Evolutionary conservation across 805 yeast genomes (phyloP).

Genomic region (Teunomyces gatunensis): DNA sequence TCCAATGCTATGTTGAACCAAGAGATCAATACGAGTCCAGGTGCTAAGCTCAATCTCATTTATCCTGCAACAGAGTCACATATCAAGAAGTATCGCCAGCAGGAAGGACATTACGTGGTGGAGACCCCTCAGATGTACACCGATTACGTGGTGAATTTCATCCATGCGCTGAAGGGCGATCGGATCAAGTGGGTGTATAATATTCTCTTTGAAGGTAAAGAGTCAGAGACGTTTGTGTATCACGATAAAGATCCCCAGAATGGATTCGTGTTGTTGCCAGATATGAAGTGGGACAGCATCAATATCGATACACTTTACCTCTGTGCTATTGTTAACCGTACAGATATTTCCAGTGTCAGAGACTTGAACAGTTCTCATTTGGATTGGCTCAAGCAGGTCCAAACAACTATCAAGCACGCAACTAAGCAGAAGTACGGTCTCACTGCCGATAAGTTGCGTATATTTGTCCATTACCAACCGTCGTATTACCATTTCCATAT

Average conservation of each 20-base stretch:
- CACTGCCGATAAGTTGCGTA: constrained; percentile 55
- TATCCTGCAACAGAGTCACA: constrained; percentile 90
- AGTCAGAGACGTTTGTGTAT: constrained; percentile 73
- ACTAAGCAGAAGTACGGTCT: constrained; percentile 44
- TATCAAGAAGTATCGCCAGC: constrained; percentile 68
- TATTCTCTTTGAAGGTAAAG: constrained; percentile 77
- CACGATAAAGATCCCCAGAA: constrained; percentile 52
- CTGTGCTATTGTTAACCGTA: constrained; percentile 69
- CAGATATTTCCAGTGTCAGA: constrained; percentile 69
- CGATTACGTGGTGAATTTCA: constrained; percentile 66
- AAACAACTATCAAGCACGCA: constrained; percentile 42
- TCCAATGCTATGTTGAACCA: constrained; percentile 54
- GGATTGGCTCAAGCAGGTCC: constrained; percentile 52
- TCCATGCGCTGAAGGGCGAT: constrained; percentile 70
- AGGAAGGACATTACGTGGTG: constrained; percentile 54
- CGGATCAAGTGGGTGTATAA: constrained; percentile 88
- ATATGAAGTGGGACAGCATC: constrained; percentile 93
- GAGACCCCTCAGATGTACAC: constrained; percentile 83
- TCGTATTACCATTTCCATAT: constrained; percentile 94
- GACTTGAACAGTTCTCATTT: constrained; percentile 64
- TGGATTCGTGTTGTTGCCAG: constrained; percentile 82
- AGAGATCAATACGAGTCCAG: constrained; percentile 47
- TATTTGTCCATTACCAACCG: constrained; percentile 92
- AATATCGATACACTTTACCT: constrained; percentile 70
- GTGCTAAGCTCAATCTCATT: constrained; percentile 71